Conservation (phyloP, 305 asterid genomes). For the Fraxinus paxiana region DNA sequence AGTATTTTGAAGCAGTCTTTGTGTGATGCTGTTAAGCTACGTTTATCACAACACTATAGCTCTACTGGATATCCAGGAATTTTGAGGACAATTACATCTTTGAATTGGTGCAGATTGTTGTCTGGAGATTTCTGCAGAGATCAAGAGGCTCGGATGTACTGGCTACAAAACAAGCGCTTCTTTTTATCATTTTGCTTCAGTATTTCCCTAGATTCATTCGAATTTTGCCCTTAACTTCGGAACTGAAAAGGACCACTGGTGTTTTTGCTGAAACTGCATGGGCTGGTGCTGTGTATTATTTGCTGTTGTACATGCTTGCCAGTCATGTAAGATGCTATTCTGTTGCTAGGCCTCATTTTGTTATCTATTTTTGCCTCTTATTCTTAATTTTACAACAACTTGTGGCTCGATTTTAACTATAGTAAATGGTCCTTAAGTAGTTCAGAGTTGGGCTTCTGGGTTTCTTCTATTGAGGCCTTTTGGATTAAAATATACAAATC, state of each 20-base stretch:
- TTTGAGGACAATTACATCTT: background rate
- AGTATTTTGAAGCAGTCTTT: background rate
- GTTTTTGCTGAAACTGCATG: conserved; percentile 99
- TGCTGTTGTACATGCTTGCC: conserved; percentile 95
- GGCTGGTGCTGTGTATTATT: conserved; percentile 98
- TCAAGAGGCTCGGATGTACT: conserved; percentile 92
- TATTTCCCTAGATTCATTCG: conserved; percentile 76
- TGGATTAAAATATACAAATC: background rate
- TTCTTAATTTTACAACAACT: background rate
- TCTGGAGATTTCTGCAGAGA: conserved; percentile 83
- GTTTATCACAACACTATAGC: background rate
- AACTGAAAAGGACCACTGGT: conserved; percentile 93
- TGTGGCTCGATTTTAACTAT: background rate
- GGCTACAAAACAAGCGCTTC: conserved; percentile 80
- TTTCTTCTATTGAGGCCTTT: background rate
- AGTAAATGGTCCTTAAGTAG: background rate
- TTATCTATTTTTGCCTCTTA: background rate
- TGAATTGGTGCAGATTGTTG: conserved; percentile 68
- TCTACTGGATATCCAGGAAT: conserved; percentile 1
- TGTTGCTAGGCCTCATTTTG: conserved; percentile 5
- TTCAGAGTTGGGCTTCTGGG: background rate
- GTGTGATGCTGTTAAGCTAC: background rate
- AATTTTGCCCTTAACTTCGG: conserved; percentile 75
- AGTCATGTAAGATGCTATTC: conserved; percentile 76
- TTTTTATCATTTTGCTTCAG: conserved; percentile 77